Base-by-base conservation (phyloP, 176 grass and related monocot genomes). In the Elymus sibiricus region DNA sequence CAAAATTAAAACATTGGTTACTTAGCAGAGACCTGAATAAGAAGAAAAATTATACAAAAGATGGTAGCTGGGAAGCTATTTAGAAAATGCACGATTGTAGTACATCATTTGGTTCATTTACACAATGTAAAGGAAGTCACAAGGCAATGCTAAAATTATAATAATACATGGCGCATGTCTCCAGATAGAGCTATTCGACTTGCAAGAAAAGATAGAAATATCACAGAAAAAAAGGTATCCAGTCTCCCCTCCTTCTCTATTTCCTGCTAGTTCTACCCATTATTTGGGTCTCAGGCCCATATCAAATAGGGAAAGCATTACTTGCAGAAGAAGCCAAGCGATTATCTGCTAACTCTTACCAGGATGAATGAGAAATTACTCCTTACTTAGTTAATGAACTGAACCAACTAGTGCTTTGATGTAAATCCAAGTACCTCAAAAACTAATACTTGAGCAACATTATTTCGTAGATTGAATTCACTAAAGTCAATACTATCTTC, bases 381-480 rank as follows among this genome's bases (percentile, higher is more conserved):
- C 42, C 22, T 68, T 51, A 51, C 35, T 84, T 90, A 78, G 77
- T 38, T 21, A 51, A 49, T 28, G 9, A 44, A 25, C 17, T 72
- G 27, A 78, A 81, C 34, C 19, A 72, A 84, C 24, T 58, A 37
- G 12, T 65, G 9, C 29, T 34, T 62, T 17, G 11, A 83, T 63
- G 64, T 70, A 84, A 74, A 85, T 84, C 44, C n/a, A 90, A 49
- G 15, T 93, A 97, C 95, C 95, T 98, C 91, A 79, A 98, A 91
- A 82, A 98, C 91, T 89, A 91, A 88, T 83, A 98, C 71, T 85
- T 95, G 93, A 81, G 95, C 95, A 82, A 95, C 93, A 87, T 98
- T 98, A 90, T 98, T 86, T 80, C 87, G 87, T 19, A 98, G 95
- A 79, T 89, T 90, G 85, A 90, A 92, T 85, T 81, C 77, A 82